A percentile compares a stretch with the other conserved stretches of the same genome.
phyloP scores from a whole-genome alignment of 1,284 basidiomycete species.

The Neolentinus lepideus region DNA sequence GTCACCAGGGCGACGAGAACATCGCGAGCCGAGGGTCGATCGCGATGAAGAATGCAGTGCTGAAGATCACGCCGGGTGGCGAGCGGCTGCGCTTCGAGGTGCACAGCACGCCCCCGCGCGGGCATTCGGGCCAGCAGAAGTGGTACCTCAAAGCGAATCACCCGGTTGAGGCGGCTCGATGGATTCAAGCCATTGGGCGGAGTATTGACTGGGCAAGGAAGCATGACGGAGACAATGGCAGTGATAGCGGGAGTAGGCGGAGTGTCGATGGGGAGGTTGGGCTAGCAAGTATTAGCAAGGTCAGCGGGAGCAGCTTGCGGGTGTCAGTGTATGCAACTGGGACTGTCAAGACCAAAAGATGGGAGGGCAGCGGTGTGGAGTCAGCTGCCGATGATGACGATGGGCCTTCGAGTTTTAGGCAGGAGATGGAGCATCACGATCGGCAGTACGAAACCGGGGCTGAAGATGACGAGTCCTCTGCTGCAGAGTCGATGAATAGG shows the following conservation, averaged over 20 bases:
- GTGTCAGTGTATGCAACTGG: neutral
- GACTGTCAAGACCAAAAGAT: neutral
- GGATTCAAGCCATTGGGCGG: constrained; percentile 71
- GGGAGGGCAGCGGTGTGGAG: neutral
- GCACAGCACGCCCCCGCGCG: constrained; percentile 50
- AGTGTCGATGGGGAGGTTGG: neutral
- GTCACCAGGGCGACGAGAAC: constrained; percentile 88
- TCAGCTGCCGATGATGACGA: neutral
- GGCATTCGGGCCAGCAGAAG: constrained; percentile 50
- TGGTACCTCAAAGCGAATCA: constrained; percentile 92
- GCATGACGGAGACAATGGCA: neutral
- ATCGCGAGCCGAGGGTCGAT: constrained; percentile 86
- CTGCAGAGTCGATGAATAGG: constrained; percentile 31
- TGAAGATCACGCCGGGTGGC: constrained; percentile 42
- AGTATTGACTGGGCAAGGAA: constrained; percentile 61
- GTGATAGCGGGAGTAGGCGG: constrained; percentile 13
- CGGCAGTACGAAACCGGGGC: constrained; percentile 9
- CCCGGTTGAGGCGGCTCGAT: constrained; percentile 83
- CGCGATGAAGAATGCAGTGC: constrained; percentile 74
- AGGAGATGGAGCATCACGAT: neutral
- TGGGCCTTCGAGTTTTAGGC: neutral
- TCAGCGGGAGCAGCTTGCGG: neutral
- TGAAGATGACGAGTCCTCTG: constrained; percentile 34
- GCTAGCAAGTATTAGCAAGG: neutral
- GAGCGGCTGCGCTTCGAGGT: constrained; percentile 83